A percentile compares a stretch with the other conserved stretches of the same genome.
phyloP scores from a whole-genome alignment of 371 early-diverging fungal genomes.

The Mortierella sp. region DNA sequence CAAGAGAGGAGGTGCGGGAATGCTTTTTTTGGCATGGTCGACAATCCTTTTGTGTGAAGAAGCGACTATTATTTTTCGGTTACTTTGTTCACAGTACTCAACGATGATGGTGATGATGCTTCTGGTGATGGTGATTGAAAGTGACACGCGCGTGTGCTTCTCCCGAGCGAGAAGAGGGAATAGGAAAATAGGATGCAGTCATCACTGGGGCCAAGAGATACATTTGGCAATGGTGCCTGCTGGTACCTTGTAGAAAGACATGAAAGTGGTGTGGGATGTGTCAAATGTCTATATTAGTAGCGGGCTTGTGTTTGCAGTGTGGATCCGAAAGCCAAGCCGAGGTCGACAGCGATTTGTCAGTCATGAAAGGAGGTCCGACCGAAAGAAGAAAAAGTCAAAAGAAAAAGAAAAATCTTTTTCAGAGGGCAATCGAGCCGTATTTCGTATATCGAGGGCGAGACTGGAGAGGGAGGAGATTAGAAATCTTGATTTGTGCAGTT shows the following conservation, averaged over 20 bases:
- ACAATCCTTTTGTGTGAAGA: conserved; percentile 1
- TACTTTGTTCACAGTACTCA: background rate
- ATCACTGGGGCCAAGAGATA: too few species aligned
- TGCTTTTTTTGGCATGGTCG: conserved; percentile 1
- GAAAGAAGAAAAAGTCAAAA: background rate
- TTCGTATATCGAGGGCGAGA: background rate
- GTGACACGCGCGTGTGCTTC: background rate
- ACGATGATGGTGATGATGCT: background rate
- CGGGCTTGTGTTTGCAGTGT: background rate
- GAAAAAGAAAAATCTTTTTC: background rate
- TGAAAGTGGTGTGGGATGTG: background rate
- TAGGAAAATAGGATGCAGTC: background rate
- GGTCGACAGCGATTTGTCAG: conserved; percentile 10
- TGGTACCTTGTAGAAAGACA: background rate
- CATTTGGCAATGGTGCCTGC: too few species aligned
- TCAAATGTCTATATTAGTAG: background rate
- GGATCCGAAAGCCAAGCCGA: conserved; percentile 5
- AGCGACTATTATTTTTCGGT: background rate
- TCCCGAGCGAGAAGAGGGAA: background rate
- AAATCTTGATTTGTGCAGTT: background rate
- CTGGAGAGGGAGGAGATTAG: background rate
- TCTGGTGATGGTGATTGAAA: background rate
- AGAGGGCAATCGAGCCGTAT: background rate
- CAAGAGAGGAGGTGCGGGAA: background rate
- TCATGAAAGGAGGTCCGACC: background rate